phyloP scores from a whole-genome alignment of 2,329 filamentous ascomycete genomes.

The Colletotrichum lindemuthianum region DNA sequence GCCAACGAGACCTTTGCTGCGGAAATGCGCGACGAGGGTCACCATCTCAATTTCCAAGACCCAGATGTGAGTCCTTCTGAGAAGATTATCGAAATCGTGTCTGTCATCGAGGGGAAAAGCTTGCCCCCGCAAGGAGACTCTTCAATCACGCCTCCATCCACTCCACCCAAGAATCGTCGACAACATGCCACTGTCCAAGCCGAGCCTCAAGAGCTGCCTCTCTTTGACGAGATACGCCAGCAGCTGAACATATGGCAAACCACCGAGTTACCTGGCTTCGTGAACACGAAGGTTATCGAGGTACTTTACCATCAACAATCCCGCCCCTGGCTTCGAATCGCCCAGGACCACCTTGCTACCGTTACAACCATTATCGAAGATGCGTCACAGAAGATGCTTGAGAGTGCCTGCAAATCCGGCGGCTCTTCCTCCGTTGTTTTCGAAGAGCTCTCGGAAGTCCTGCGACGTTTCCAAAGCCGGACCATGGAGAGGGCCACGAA shows the following conservation, averaged over 20 bases:
- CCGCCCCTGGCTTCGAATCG: constrained; percentile 43
- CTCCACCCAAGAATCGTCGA: constrained; percentile 9
- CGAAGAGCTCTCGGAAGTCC: too few relatives aligned
- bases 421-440: too few relatives aligned
- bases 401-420: too few relatives aligned
- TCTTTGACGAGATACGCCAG: constrained; percentile 39
- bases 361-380: constrained; percentile 36
- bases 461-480: too few relatives aligned
- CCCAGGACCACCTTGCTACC: constrained; percentile 38
- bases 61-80: neutral
- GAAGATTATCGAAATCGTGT: constrained; percentile 32
- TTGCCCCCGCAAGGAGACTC: neutral
- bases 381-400: constrained; percentile 25
- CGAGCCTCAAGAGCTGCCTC: neutral
- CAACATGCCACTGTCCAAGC: neutral
- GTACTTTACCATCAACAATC: constrained; percentile 46
- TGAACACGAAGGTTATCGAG: constrained; percentile 45
- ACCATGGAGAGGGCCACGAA: too few relatives aligned
- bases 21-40: constrained; percentile 38
- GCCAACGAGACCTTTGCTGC: constrained; percentile 41
- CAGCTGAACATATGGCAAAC: constrained; percentile 43
- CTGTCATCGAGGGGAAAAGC: neutral
- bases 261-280: constrained; percentile 45
- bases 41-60: too few relatives aligned
- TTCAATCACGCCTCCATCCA: neutral